Evolutionary conservation across 352 stramenopile species (phyloP).

Genomic region (Plasmopara viticola): DNA sequence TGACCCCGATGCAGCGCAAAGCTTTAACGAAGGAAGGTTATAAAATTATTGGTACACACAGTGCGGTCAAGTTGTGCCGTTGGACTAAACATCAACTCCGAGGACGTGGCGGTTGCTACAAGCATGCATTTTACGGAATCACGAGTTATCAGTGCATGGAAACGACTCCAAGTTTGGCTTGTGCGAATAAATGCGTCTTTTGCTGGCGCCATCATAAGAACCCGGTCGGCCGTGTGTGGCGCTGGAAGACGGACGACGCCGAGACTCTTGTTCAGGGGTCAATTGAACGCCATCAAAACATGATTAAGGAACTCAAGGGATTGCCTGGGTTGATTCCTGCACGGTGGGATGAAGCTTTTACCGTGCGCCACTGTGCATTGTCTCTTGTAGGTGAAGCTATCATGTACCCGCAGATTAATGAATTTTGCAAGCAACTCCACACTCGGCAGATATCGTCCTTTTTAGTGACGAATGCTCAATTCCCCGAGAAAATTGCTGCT

Average conservation of each 20-base stretch:
- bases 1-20: constrained; percentile 93
- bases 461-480: constrained; percentile 98
- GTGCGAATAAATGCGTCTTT: constrained; percentile 98
- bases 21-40: constrained; percentile 97
- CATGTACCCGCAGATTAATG: constrained; percentile 98
- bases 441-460: constrained; percentile 94
- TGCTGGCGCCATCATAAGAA: constrained; percentile 99
- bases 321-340: constrained; percentile 92
- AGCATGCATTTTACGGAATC: constrained; percentile 99
- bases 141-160: constrained; percentile 99
- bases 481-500: constrained; percentile 93
- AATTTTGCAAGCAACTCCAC: constrained; percentile 95
- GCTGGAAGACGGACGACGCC: constrained; percentile 97
- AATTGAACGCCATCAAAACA: constrained; percentile 85
- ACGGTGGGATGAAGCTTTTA: constrained; percentile 94
- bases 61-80: constrained; percentile 96
- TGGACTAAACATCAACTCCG: constrained; percentile 99
- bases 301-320: constrained; percentile 95
- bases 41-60: constrained; percentile 97
- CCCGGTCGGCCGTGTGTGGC: constrained; percentile 95
- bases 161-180: constrained; percentile 95
- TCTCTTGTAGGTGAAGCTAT: constrained; percentile 97
- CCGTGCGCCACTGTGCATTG: constrained; percentile 95
- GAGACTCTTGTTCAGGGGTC: constrained; percentile 91
- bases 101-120: constrained; percentile 96